Evolutionary conservation across 345 rosid species (phyloP), one percentile per base, ranked within the genome.

Genomic region (Populus simonii): DNA sequence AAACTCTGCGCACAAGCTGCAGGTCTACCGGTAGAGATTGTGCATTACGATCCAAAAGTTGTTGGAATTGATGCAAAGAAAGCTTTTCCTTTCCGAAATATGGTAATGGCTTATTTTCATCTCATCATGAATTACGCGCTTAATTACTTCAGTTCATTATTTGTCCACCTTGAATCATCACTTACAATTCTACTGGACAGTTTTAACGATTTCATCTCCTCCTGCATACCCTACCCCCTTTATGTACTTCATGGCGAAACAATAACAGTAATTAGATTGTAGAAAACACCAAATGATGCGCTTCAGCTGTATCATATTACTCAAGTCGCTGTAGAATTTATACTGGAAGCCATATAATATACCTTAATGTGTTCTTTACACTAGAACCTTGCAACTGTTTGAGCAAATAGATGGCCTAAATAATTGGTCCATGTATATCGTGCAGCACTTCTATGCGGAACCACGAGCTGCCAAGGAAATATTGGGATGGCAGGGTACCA

Each of bases 371-470:
- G 20, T 11, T 23, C 41, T 45, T 36, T 8, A 6, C 5, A 6
- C 39, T 13, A 67, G 27, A 61, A 79, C 25, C 70, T 35, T n/a
- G 15, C 63, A 9, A 8, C 6, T 57, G 63, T 57, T 57, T 57
- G 63, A n/a, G 22, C 71, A 68, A 68, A 41, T 25, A 38, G 51
- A 41, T 69, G 10, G 15, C 51, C 51, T 11, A 35, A 35, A n/a
- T 63, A 18, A 39, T 3, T 71, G 29, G 63, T 20, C n/a, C 41
- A 1, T 73, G 79, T 72, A 1, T 68, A 0, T 68, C 61, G 41
- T 84, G 85, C 96, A 96, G 96, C 99, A 96, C 79, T 93, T 96
- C 84, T 96, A 93, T 29, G 86, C 99, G 17, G 93, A 93, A 81
- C 99, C 99, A 74, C 87, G 97, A 86, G 97, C 98, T 38, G 99